A percentile compares a stretch with the other conserved stretches of the same genome.
Evolutionary conservation across 768 basidiomycete genomes (phyloP).

Genomic region (Tephrocybe rancida): DNA sequence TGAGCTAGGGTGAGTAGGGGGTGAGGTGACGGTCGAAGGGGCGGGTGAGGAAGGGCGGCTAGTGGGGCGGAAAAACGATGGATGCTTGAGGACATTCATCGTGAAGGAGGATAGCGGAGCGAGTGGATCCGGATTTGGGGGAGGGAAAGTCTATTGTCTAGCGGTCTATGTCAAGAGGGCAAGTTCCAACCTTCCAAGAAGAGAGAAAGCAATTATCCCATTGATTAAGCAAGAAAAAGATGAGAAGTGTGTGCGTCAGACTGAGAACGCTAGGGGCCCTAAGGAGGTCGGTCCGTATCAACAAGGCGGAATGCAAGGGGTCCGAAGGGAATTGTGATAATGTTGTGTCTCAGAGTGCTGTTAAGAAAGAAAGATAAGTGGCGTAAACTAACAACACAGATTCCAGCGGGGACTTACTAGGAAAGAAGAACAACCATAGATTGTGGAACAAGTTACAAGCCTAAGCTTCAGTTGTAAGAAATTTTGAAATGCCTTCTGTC

Average conservation of each 20-base stretch:
- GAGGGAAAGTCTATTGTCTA: slow-evolving; percentile 28
- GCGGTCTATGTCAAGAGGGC: slow-evolving; percentile 29
- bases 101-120: slow-evolving; percentile 27
- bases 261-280: slow-evolving; percentile 36
- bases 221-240: slow-evolving; percentile 37
- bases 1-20: slow-evolving; percentile 40
- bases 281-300: slow-evolving; percentile 82
- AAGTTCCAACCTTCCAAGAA: slow-evolving; percentile 21
- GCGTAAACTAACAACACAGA: slow-evolving; percentile 15
- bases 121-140: slow-evolving; percentile 5
- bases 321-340: slow-evolving; percentile 60
- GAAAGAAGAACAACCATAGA: slow-evolving; percentile 56
- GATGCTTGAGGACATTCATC: slow-evolving; percentile 72
- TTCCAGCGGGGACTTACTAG: slow-evolving; percentile 34
- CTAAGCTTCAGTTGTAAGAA: slow-evolving; percentile 11
- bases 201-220: slow-evolving; percentile 52
- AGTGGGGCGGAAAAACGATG: slow-evolving; percentile 64
- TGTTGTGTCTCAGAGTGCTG: slow-evolving; percentile 48
- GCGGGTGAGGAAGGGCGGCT: slow-evolving; percentile 68
- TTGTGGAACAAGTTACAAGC: slow-evolving; percentile 28
- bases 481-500: slow-evolving; percentile 4
- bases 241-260: slow-evolving; percentile 17
- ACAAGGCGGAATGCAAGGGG: slow-evolving; percentile 61
- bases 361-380: slow-evolving; percentile 8
- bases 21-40: slow-evolving; percentile 30